phyloP scores from a whole-genome alignment of 2,329 filamentous ascomycete species.

The Hymenoscyphus linearis region DNA sequence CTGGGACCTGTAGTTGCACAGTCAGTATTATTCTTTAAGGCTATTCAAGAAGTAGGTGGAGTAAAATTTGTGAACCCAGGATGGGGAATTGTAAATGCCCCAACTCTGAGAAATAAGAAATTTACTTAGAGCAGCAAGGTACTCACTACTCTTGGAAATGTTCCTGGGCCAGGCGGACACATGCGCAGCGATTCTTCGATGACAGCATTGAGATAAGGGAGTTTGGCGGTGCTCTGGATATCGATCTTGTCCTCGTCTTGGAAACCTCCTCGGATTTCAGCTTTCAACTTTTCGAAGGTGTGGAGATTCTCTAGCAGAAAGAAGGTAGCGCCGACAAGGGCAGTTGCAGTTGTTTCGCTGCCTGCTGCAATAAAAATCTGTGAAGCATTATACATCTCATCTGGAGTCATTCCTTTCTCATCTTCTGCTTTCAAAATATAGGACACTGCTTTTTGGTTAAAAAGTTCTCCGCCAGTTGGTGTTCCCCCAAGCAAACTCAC shows the following conservation, averaged over 20 bases:
- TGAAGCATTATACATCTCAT: not conserved
- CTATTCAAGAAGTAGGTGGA: too few species aligned
- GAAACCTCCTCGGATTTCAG: constrained; percentile 7
- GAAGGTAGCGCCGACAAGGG: constrained; percentile 5
- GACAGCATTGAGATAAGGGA: constrained; percentile 33
- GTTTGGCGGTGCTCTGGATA: not conserved
- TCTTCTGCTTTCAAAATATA: constrained; percentile 1
- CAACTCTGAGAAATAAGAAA: constrained; percentile 2
- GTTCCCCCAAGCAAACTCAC: constrained; percentile 18
- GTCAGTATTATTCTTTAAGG: too few species aligned
- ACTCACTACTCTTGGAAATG: constrained; percentile 7
- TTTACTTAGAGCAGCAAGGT: too few species aligned
- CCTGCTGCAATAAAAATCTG: constrained; percentile 11
- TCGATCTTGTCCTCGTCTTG: constrained; percentile 3
- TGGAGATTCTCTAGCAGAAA: constrained; percentile 3
- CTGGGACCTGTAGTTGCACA: not conserved
- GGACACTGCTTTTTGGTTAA: not conserved
- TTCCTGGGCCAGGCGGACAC: constrained; percentile 3
- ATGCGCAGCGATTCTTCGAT: constrained; percentile 24
- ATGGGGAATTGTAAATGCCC: constrained; percentile 30
- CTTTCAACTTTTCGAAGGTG: not conserved
- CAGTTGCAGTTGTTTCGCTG: constrained; percentile 8
- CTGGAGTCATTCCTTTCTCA: not conserved
- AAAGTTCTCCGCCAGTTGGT: not conserved
- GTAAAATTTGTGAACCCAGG: too few species aligned